Evolutionary conservation across 495 filamentous ascomycete genomes (phyloP), one percentile per base, ranked within the genome.

Genomic region (Penicillium robsamsonii): DNA sequence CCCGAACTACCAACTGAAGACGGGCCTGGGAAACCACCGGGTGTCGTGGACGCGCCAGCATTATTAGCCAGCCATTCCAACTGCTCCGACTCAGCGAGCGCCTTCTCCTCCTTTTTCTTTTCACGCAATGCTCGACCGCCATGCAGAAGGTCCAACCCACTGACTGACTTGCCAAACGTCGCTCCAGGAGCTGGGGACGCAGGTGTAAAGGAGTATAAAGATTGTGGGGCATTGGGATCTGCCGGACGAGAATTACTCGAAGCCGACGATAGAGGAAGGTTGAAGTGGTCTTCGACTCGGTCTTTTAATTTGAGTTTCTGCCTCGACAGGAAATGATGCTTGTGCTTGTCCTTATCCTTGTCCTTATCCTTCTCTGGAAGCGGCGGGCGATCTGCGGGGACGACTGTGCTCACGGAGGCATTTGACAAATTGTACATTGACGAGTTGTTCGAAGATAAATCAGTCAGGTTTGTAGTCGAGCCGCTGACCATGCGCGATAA

Each of bases 221-320:
- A 91, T 63, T 86, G 87, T 1, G 92, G 91, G 4, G 90, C 91
- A 61, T 81, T 87, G 0, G 92, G 91, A 66, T 96, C 91, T 2
- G 87, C 84, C 1, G 92, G 89, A 64, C 83, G 85, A 5, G 92
- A 96, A 67, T 96, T 97, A 66, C 89, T 94, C 27, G 85, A 86
- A 18, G 92, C 91, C 3, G 94, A 97, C 0, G 92, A 96, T 1
- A 97, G 80, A 3, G 85, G 82, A 2, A 91, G 81, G 35, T 88
- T 79, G 52, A 63, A 70, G 60, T 93, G 84, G 51, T 92, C 87
- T 50, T 95, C 91, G 56, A 37, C 31, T 0, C 84, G 86, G 50
- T 87, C 87, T 63, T 87, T 92, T 20, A 92, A 73, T 70, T 95
- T 97, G 67, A 97, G 81, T 70, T 96, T 96, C 73, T 95, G 90